phyloP scores from a whole-genome alignment of 2,329 filamentous ascomycete genomes.

The Hawksworthiomyces lignivorus region DNA sequence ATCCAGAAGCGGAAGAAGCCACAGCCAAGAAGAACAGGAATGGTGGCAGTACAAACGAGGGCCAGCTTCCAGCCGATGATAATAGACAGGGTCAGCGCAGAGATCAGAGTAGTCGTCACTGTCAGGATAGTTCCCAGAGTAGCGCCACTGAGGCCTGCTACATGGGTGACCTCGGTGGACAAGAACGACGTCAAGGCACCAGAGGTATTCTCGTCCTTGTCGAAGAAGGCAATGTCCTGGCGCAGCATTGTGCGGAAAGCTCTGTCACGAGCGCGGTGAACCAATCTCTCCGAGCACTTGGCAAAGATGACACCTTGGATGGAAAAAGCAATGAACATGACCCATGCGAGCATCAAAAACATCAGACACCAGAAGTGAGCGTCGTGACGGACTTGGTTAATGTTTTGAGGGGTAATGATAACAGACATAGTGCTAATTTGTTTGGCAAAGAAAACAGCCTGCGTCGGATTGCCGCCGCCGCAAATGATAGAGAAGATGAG shows the following conservation, averaged over 20 bases:
- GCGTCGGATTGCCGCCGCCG: slow-evolving; percentile 60
- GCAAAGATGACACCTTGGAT: slow-evolving; percentile 70
- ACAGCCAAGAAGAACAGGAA: slow-evolving; percentile 31
- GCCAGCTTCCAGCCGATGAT: slow-evolving; percentile 36
- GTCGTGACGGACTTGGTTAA: slow-evolving; percentile 53
- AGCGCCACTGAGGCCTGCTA: slow-evolving; percentile 79
- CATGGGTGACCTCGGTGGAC: slow-evolving; percentile 80
- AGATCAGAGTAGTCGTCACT: slow-evolving; percentile 70
- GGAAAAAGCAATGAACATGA: slow-evolving; percentile 61
- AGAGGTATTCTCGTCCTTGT: slow-evolving; percentile 79
- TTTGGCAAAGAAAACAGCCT: slow-evolving; percentile 80
- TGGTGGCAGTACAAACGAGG: slow-evolving; percentile 33
- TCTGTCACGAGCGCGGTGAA: slow-evolving; percentile 72
- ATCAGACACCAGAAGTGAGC: slow-evolving; percentile 83
- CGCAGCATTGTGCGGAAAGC: slow-evolving; percentile 84
- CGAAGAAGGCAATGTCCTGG: slow-evolving; percentile 90
- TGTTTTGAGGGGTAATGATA: slow-evolving; percentile 33
- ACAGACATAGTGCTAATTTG: slow-evolving; percentile 55
- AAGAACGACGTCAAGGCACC: slow-evolving; percentile 84
- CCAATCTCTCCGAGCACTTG: slow-evolving; percentile 75
- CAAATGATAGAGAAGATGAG: slow-evolving; percentile 68
- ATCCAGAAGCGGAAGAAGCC: slow-evolving; percentile 53
- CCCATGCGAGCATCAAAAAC: slow-evolving; percentile 76
- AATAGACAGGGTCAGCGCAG: slow-evolving; percentile 50
- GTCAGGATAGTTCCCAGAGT: slow-evolving; percentile 82